Evolutionary conservation across 352 stramenopile species (phyloP), one percentile per base, ranked within the genome.

Genomic region (Hyaloperonospora brassicae): DNA sequence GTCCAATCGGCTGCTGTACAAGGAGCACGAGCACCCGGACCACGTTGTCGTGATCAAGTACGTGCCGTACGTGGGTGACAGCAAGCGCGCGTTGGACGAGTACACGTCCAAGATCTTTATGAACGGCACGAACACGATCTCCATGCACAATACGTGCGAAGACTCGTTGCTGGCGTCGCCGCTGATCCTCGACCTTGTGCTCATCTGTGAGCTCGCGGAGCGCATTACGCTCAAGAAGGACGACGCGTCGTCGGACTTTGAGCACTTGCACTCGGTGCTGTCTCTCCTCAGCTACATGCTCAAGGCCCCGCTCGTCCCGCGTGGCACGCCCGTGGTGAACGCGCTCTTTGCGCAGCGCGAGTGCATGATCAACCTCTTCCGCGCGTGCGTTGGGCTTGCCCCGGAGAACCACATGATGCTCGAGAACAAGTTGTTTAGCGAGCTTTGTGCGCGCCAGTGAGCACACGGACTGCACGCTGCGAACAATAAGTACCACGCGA

Each of bases 11-110:
- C 93, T 99, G 48, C 69, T 99, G 14, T 99, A 98, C 83, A 92
- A 97, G 61, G 80, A 98, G 61, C 94, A 97, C 62, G 96, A 99
- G 68, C 95, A 99, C 73, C 97, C 97, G 3, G 97, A 99, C 79
- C 97, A 99, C 76, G 91, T 98, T 31, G 97, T 99, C 39, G 97
- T 99, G 21, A 99, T 99, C 77, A 99, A 99, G 83, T 99, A 99
- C 72, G 96, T 99, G 45, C 97, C 97, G 35, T 98, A 97, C 64
- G 97, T 99, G 11, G 95, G 90, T 56, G 97, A 99, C 84, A 98
- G 86, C 59, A 99, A 99, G 82, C 93, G 97, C 52, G 97, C 97
- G n/a, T 93, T 99, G 73, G 97, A 99, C 62, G 97, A 99, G 79
- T 99, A 99, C 79, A 99, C 96, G 25, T 98, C 87, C 22, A 97